phyloP scores from a whole-genome alignment of 352 stramenopile genomes.

The Halophytophthora batemanensis region DNA sequence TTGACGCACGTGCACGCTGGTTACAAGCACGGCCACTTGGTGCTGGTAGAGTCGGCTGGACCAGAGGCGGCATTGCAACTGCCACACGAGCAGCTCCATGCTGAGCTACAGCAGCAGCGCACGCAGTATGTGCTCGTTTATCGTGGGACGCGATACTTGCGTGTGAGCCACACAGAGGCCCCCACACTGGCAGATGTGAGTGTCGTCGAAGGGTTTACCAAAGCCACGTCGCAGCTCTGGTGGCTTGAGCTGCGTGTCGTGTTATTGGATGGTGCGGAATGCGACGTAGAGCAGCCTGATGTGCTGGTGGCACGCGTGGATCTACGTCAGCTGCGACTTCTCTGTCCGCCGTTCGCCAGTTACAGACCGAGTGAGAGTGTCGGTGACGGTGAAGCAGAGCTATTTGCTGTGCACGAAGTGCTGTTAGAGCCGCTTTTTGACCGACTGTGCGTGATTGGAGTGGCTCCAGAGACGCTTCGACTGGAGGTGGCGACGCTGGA shows the following conservation, averaged over 20 bases:
- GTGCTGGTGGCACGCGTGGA: slow-evolving; percentile 30
- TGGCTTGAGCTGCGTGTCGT: slow-evolving; percentile 56
- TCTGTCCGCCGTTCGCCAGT: slow-evolving; percentile 39
- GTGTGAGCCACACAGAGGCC: not conserved
- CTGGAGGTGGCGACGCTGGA: slow-evolving; percentile 14
- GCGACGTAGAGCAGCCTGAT: slow-evolving; percentile 1
- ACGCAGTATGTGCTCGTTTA: slow-evolving; percentile 39
- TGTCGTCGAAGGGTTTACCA: slow-evolving; percentile 52
- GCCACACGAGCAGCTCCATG: slow-evolving; percentile 9
- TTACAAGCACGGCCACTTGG: slow-evolving; percentile 69
- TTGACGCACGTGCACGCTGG: slow-evolving; percentile 43
- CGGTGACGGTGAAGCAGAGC: slow-evolving; percentile 19
- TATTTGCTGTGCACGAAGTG: slow-evolving; percentile 54
- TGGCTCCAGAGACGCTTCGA: slow-evolving; percentile 3
- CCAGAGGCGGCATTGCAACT: slow-evolving; percentile 17
- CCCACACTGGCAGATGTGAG: slow-evolving; percentile 33
- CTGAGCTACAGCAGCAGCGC: slow-evolving; percentile 20
- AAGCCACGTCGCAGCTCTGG: slow-evolving; percentile 50
- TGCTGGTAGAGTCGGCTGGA: slow-evolving; percentile 40
- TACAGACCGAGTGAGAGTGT: slow-evolving; percentile 39
- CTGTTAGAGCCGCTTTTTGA: slow-evolving; percentile 46
- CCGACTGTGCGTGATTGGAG: slow-evolving; percentile 11
- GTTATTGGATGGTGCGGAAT: slow-evolving; percentile 12
- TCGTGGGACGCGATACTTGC: slow-evolving; percentile 42
- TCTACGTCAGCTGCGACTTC: slow-evolving; percentile 26